phyloP scores from a whole-genome alignment of 331 rosid genomes.

The Spiraea crenata region DNA sequence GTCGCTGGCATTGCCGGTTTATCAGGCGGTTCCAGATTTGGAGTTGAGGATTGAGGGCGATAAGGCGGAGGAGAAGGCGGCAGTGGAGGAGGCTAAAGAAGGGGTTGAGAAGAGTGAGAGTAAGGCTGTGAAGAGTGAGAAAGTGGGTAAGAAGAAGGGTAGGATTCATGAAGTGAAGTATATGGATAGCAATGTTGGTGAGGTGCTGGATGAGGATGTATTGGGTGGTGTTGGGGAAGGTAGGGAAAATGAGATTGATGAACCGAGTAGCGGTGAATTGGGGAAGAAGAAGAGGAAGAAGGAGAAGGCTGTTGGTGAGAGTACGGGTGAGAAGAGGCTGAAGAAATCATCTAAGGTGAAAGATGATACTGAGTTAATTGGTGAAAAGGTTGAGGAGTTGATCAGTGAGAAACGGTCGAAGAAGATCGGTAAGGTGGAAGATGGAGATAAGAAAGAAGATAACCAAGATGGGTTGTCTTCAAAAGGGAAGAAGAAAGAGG shows the following conservation, averaged over 20 bases:
- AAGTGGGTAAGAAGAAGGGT: constrained; percentile 51
- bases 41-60: constrained; percentile 52
- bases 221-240: constrained; percentile 15
- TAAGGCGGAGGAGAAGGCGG: constrained; percentile 12
- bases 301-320: constrained; percentile 31
- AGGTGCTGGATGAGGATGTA: constrained; percentile 27
- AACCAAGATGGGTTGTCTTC: constrained; percentile 23
- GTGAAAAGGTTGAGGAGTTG: constrained; percentile 27
- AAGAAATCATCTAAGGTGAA: constrained; percentile 8
- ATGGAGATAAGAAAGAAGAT: constrained; percentile 11
- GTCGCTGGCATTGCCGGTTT: constrained; percentile 60
- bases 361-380: not conserved
- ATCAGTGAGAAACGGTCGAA: constrained; percentile 31
- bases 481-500: constrained; percentile 23
- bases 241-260: constrained; percentile 23
- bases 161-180: constrained; percentile 72
- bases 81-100: not conserved
- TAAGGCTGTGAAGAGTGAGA: constrained; percentile 21
- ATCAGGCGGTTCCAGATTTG: constrained; percentile 55
- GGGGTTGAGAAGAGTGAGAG: constrained; percentile 10
- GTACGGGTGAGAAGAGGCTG: constrained; percentile 8
- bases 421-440: constrained; percentile 26
- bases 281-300: constrained; percentile 49
- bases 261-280: constrained; percentile 24
- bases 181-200: constrained; percentile 48